Evolutionary conservation across 1,139 yeast species (phyloP), one percentile per base, ranked within the genome.

Genomic region (Kluyveromyces sp.): DNA sequence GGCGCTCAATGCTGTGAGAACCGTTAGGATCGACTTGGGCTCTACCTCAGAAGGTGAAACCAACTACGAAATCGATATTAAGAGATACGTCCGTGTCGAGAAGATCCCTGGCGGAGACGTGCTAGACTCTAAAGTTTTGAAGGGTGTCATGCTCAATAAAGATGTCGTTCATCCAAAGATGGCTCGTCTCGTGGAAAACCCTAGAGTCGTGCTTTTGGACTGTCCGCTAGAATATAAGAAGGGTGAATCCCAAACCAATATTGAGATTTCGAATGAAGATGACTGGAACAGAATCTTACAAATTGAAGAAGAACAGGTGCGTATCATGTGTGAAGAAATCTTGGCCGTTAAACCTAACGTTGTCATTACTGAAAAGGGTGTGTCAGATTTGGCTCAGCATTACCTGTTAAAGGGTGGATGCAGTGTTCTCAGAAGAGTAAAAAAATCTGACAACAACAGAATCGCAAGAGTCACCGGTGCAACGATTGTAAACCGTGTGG

Each of bases 141-240:
- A 86, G 60, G 99, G 99, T 50, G 85, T 92, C 45, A 73, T 92
- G 69, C 75, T 94, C 58, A 94, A 94, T 70, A 94, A 94, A 67
- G 99, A 94, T 63, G 94, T 94, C 45, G 89, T 94, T 22, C 99
- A 94, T 66, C 98, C 99, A 51, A 88, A 89, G 67, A 94, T 94
- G 99, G 81, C 81, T 56, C 80, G 98, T 64, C 62, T 72, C 56
- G 85, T 92, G 54, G 87, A 82, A 60, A 85, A 87, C 59, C 99
- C 99, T 41, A 75, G 94, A 53, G 78, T 94, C 45, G 76, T 94
- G 33, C 74, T 94, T 52, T 74, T 94, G 56, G 98, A 94, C 67
- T 89, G 97, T 66, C 97, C 99, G 16, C 73, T 94, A 58, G 99
- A 94, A 68, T 94, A 94, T 70, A 94, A 94, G 70, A 94, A 94